These are phyloP conservation scores for Vigna hirtella DNA, from an alignment of 306 rosid genomes.

Conservation along the genomic window DNA sequence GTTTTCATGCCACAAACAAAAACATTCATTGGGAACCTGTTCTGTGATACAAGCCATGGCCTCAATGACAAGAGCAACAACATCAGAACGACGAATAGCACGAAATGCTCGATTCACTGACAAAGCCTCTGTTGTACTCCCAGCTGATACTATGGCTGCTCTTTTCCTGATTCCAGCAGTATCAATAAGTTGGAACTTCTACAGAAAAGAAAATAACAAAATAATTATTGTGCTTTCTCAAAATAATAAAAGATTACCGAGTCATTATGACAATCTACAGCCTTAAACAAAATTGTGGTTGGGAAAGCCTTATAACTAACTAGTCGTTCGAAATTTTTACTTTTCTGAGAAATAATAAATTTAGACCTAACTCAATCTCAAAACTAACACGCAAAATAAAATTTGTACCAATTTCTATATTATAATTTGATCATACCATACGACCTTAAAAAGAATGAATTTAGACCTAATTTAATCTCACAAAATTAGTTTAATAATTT, in stretches of 20 bases:
- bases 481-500: no score
- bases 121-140: slow-evolving; percentile 86
- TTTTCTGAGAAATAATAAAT: no score
- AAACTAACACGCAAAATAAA: no score
- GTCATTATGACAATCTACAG: slow-evolving; percentile 1
- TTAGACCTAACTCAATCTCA: no score
- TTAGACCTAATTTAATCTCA: no score
- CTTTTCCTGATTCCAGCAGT: slow-evolving; percentile 98
- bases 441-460: no score
- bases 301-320: slow-evolving; percentile 36
- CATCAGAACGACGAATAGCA: slow-evolving; percentile 89
- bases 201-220: slow-evolving; percentile 43
- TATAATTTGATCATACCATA: no score
- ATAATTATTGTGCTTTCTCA: slow-evolving; percentile 1
- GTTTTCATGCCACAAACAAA: slow-evolving; percentile 21
- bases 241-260: slow-evolving; percentile 29
- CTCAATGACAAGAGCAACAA: slow-evolving; percentile 94
- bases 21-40: slow-evolving; percentile 61
- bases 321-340: slow-evolving; percentile 3
- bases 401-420: no score
- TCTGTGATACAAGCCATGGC: slow-evolving; percentile 97
- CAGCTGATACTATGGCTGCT: slow-evolving; percentile 78
- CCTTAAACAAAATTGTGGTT: slow-evolving; percentile 36
- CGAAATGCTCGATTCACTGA: slow-evolving; percentile 97
- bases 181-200: slow-evolving; percentile 92